Base-by-base conservation (phyloP, 1,284 basidiomycete genomes). In the Apiotrichum akiyoshidainum region DNA sequence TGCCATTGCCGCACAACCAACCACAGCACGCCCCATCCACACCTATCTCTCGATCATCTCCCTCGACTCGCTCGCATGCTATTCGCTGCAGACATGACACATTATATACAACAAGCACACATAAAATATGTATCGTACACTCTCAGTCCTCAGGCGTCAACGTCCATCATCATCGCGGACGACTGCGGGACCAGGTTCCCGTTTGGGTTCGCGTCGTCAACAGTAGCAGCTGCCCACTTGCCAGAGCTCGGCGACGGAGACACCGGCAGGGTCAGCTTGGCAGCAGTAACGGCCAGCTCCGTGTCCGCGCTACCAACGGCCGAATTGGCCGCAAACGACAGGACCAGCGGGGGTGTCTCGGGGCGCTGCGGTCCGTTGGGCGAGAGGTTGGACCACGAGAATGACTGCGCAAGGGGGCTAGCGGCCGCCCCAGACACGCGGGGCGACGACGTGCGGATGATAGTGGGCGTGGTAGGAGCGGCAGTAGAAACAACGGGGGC, bases 401-500 rank as follows among this genome's bases (percentile, higher is more conserved):
- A 33, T 1, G 40, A 19, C 19, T 16, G 17, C 12, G 33, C 13
- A 5, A 52, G 51, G 9, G 51, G 42, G 10, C 40, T 34, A 2
- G 51, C 44, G 2, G 42, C n/a, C 31, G 51, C 44, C 7, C 41
- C 51, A 44, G 41, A 44, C 8, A 52, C 51, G 19, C 51, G 48
- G 14, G 48, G 48, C 8, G 46, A 47, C 17, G 46, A 47, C 33
- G 33, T 35, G 46, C 46, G 46, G 16, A 17, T 22, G 8, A 47
- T 12, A 34, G 46, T 16, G 19, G 42, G n/a, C 17, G 10, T 44
- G 42, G 42, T 19, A n/a, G 19, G 42, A n/a, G 17, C 19, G 6
- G 42, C 19, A 39, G 39, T 33, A 42, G 40, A 22, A 16, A 50
- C 40, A 14, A 16, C 8, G 42, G 19, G 9, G n/a, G 42, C 26